Percentiles rank a stretch among this genome's conserved stretches.
phyloP scores from a whole-genome alignment of 78 protist genomes.

The slime mould (Dictyostelium discoideum) region DNA sequence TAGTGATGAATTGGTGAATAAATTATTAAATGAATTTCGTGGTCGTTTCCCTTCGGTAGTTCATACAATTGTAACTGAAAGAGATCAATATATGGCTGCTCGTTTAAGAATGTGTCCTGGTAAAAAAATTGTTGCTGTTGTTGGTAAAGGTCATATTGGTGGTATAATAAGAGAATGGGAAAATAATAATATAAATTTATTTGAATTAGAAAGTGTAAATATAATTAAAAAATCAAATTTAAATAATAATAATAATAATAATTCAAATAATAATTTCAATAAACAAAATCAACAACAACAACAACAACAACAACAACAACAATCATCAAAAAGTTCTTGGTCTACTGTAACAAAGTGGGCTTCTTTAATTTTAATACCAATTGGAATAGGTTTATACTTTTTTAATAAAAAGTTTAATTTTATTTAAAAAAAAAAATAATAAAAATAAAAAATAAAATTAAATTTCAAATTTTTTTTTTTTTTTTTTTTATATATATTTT shows the following conservation, averaged over 20 bases:
- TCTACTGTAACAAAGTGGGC: conserved; percentile 63
- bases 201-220: conserved; percentile 39
- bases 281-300: neutral
- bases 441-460: too few species aligned
- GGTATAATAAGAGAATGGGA: conserved; percentile 66
- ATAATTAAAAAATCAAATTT: neutral
- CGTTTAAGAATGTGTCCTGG: conserved; percentile 63
- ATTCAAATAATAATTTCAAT: neutral
- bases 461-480: too few species aligned
- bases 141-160: conserved; percentile 71
- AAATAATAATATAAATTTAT: conserved; percentile 28
- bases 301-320: neutral
- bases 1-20: conserved; percentile 24
- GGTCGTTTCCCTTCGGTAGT: conserved; percentile 62
- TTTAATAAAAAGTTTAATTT: conserved; percentile 33
- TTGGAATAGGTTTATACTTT: conserved; percentile 5
- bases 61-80: conserved; percentile 67
- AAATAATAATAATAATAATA: neutral
- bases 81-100: conserved; percentile 81
- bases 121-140: conserved; percentile 65
- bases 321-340: neutral
- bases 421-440: neutral
- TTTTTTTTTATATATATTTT: too few species aligned
- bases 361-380: conserved; percentile 41
- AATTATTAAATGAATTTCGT: conserved; percentile 49